A percentile compares a stretch with the other conserved stretches of the same genome.
Evolutionary conservation across 208 protist genomes (phyloP).

Genomic region (Wallacemonas sp.): DNA sequence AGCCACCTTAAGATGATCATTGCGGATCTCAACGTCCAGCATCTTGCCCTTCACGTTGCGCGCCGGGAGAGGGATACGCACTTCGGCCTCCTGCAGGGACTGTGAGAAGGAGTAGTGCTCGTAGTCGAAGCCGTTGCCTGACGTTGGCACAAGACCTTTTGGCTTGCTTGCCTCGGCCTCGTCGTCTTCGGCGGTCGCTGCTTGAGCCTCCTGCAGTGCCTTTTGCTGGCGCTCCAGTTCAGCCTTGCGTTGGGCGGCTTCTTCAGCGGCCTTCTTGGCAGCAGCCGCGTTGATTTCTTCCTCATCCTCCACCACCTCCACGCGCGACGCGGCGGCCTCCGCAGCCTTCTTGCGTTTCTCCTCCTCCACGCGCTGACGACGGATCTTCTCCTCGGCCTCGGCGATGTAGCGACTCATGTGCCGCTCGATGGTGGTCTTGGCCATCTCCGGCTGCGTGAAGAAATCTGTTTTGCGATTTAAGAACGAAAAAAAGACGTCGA

Average conservation of each 20-base stretch:
- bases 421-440: constrained; percentile 45
- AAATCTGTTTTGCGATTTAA: constrained; percentile 93
- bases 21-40: constrained; percentile 75
- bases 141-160: constrained; percentile 78
- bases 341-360: constrained; percentile 22
- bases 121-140: constrained; percentile 88
- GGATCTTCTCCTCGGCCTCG: constrained; percentile 51
- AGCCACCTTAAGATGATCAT: constrained; percentile 65
- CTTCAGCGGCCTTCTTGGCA: constrained; percentile 40
- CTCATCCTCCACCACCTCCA: constrained; percentile 84
- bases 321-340: constrained; percentile 32
- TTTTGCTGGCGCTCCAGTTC: constrained; percentile 51
- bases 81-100: constrained; percentile 85
- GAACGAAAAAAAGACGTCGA: constrained; percentile 93
- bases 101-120: constrained; percentile 89
- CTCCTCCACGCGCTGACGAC: constrained; percentile 26
- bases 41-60: constrained; percentile 70
- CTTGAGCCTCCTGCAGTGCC: constrained; percentile 41
- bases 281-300: constrained; percentile 39
- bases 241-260: constrained; percentile 52
- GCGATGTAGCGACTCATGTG: constrained; percentile 60
- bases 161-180: constrained; percentile 64
- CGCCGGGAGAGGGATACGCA: constrained; percentile 82
- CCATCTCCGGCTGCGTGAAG: constrained; percentile 85
- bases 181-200: constrained; percentile 23